Conservation (phyloP, 2,329 filamentous ascomycete species). For the Bretziella fagacearum region DNA sequence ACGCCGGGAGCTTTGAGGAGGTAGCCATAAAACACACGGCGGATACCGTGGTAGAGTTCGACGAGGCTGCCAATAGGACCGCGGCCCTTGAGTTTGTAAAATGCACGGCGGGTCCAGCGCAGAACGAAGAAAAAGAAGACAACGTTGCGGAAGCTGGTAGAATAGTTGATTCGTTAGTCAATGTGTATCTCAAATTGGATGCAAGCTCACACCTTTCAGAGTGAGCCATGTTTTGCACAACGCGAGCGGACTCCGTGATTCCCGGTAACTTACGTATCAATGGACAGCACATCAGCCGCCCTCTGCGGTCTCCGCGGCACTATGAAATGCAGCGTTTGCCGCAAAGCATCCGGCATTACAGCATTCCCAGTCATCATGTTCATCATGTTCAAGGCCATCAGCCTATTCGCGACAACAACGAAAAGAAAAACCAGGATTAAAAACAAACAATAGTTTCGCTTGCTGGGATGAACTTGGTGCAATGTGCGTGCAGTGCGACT, state of each 20-base stretch:
- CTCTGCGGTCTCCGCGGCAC: constrained; percentile 8
- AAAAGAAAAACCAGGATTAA: too few relatives aligned
- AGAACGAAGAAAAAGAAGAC: constrained; percentile 79
- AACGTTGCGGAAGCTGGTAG: constrained; percentile 59
- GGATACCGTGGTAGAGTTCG: constrained; percentile 55
- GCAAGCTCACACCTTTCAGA: background rate
- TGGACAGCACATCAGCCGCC: constrained; percentile 7
- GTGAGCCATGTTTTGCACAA: background rate
- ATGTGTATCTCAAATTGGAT: background rate
- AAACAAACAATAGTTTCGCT: too few relatives aligned
- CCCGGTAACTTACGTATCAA: constrained; percentile 12
- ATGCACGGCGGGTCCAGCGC: constrained; percentile 61
- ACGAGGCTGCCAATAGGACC: constrained; percentile 64
- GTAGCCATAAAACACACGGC: constrained; percentile 62
- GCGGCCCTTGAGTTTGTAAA: constrained; percentile 76
- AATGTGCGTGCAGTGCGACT: too few relatives aligned
- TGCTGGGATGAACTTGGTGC: too few relatives aligned
- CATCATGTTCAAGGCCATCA: too few relatives aligned
- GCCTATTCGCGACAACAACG: too few relatives aligned
- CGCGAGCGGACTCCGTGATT: background rate
- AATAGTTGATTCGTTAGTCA: background rate
- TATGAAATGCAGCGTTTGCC: constrained; percentile 10
- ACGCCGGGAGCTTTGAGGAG: constrained; percentile 80
- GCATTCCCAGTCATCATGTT: background rate
- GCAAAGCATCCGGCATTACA: constrained; percentile 9